Conservation (phyloP, 805 yeast genomes). For the Myxozyma nipponensis region DNA sequence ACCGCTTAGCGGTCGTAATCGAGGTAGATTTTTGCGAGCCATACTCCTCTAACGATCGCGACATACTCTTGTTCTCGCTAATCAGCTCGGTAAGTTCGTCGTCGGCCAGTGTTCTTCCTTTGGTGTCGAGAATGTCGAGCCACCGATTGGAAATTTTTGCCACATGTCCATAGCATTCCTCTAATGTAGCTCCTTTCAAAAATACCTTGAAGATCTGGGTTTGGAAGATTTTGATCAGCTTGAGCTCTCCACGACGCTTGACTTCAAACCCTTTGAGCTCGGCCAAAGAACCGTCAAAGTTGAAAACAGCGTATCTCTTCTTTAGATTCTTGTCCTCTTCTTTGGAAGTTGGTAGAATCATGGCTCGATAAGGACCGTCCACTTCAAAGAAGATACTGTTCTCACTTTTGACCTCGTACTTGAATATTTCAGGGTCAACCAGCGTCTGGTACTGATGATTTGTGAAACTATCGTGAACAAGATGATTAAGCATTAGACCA, state of each 20-base stretch:
- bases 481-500: constrained; percentile 90
- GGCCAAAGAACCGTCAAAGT: constrained; percentile 87
- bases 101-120: constrained; percentile 83
- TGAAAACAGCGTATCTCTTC: constrained; percentile 95
- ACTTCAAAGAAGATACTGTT: constrained; percentile 96
- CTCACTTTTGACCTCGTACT: constrained; percentile 76
- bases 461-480: constrained; percentile 87
- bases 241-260: constrained; percentile 94
- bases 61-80: constrained; percentile 95
- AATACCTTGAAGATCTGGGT: constrained; percentile 89
- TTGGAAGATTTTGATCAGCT: constrained; percentile 89
- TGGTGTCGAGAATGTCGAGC: constrained; percentile 87
- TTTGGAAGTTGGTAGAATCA: constrained; percentile 94
- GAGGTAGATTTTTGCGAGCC: constrained; percentile 90
- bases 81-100: constrained; percentile 90
- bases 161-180: constrained; percentile 79
- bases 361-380: constrained; percentile 97
- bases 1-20: constrained; percentile 87
- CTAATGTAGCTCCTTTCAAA: constrained; percentile 76
- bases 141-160: constrained; percentile 92
- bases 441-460: constrained; percentile 91
- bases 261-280: constrained; percentile 96
- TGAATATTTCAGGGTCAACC: constrained; percentile 61
- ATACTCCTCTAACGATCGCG: constrained; percentile 83
- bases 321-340: constrained; percentile 97